Base-by-base conservation (phyloP, 2,329 filamentous ascomycete species). In the Fusarium avenaceum region DNA sequence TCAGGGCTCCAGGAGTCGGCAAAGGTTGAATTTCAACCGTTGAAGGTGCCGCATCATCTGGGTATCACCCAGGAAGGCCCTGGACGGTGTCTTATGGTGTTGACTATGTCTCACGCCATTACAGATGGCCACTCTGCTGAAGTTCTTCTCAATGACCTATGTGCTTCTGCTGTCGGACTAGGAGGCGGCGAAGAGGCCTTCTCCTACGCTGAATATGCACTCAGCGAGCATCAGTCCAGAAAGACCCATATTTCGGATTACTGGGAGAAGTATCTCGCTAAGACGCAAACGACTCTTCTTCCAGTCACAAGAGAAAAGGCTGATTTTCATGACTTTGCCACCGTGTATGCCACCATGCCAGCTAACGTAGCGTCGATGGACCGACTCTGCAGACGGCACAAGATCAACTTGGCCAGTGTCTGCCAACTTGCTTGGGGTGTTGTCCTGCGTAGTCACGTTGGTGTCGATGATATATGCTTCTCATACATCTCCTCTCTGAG, bases 51-150 rank as follows among this genome's bases (percentile, higher is more conserved):
- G 0, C 53, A 56, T 6, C 53, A 56, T 30, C 22, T 56, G 53
- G 38, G 39, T 26, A 56, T 56, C 45, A 51, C 30, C 13, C 45
- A 47, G 0, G 45, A 38, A 10, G 49, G 45, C 13, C 0, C 53
- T 7, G 26, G 33, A 33, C 33, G 50, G 30, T 28, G 49, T 13
- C 38, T 51, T 1, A 14, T 56, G 0, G 3, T 46, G 4, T 20
- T 56, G 8, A 47, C 49, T 33, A 47, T 56, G 7, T 58, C 56
- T 9, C 56, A 58, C 17, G 49, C 56, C 26, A 43, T 58, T n/a
- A 58, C 43, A 5, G 56, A 58, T 24, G 56, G 56, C 7, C 49
- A 51, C 14, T 58, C 56, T 22, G 56, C 56, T n/a, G 56, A 58
- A 22, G 50, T 58, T 28, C 49, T 58, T 11, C 49, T 58, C 17